phyloP scores from a whole-genome alignment of 2,329 filamentous ascomycete species.

The Alternaria infectoria region DNA sequence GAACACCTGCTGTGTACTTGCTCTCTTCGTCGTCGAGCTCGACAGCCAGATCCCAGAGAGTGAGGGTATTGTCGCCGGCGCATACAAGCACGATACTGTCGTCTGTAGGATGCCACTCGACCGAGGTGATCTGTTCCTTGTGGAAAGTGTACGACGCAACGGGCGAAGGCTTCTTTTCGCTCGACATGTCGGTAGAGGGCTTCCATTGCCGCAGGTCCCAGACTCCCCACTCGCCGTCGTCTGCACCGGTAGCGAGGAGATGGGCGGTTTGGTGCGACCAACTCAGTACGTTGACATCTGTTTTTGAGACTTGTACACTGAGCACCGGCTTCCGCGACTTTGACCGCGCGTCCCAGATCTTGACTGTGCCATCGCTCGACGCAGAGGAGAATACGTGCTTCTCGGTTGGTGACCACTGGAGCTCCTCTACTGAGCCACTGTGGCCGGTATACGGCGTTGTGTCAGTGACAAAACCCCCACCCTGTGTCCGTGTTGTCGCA shows the following conservation, averaged over 20 bases:
- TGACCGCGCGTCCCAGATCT: constrained; percentile 92
- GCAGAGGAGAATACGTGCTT: constrained; percentile 93
- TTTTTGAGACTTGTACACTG: constrained; percentile 79
- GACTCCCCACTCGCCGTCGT: constrained; percentile 92
- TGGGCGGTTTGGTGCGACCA: constrained; percentile 91
- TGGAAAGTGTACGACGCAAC: constrained; percentile 96
- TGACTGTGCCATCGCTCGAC: constrained; percentile 91
- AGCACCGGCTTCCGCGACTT: constrained; percentile 90
- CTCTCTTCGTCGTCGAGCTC: constrained; percentile 98
- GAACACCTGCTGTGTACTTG: constrained; percentile 82
- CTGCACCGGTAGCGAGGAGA: constrained; percentile 88
- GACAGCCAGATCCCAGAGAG: constrained; percentile 94
- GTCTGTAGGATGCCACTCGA: constrained; percentile 97
- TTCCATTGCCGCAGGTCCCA: constrained; percentile 99
- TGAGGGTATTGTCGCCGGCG: constrained; percentile 91
- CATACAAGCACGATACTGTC: constrained; percentile 94
- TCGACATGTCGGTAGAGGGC: constrained; percentile 57
- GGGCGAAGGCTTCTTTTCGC: constrained; percentile 67
- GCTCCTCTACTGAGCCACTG: constrained; percentile 84
- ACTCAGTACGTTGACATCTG: constrained; percentile 94
- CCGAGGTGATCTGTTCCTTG: constrained; percentile 92
- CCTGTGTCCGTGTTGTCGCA: constrained; percentile 82
- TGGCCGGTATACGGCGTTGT: constrained; percentile 84
- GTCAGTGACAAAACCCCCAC: constrained; percentile 88
- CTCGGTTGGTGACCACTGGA: constrained; percentile 96